Conservation (phyloP, 129 eudicot species). For the Chrysanthemum makinoi region DNA sequence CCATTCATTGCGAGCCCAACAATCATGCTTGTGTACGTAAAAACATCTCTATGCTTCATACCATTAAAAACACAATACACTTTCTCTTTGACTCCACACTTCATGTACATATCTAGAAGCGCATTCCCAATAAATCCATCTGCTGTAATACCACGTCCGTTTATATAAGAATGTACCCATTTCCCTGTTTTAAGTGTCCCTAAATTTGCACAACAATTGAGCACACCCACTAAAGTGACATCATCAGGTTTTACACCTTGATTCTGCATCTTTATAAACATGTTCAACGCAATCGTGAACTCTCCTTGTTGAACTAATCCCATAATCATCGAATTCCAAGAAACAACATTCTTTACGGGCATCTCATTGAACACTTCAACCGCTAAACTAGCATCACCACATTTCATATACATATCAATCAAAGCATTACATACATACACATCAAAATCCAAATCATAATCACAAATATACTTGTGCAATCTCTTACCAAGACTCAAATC, state of each 20-base stretch:
- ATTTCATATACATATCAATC: slow-evolving; percentile 51
- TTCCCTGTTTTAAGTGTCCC: slow-evolving; percentile 39
- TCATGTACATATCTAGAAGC: slow-evolving; percentile 48
- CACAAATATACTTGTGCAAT: slow-evolving; percentile 35
- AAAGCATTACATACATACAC: slow-evolving; percentile 42
- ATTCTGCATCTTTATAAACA: slow-evolving; percentile 42
- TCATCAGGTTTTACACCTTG: slow-evolving; percentile 30
- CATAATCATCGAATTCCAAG: slow-evolving; percentile 52
- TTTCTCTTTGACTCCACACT: slow-evolving; percentile 41
- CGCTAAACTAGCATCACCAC: slow-evolving; percentile 41
- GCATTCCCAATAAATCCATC: slow-evolving; percentile 43
- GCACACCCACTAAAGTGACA: slow-evolving; percentile 42
- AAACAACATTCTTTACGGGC: slow-evolving; percentile 46
- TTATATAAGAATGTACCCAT: slow-evolving; percentile 45
- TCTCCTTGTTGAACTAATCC: slow-evolving; percentile 46
- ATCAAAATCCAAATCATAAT: slow-evolving; percentile 32
- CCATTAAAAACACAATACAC: slow-evolving; percentile 29
- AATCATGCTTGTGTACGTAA: slow-evolving; percentile 40
- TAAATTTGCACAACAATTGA: slow-evolving; percentile 45
- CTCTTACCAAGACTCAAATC: slow-evolving; percentile 45
- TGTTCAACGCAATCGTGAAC: slow-evolving; percentile 32
- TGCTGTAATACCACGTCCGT: slow-evolving; percentile 20
- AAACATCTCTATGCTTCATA: slow-evolving; percentile 33
- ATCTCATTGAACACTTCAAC: slow-evolving; percentile 37
- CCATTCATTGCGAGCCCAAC: slow-evolving; percentile 48